These are phyloP conservation scores for Echeveria elegans DNA, from an alignment of 164 flowering plant species.

Conservation along the genomic window DNA sequence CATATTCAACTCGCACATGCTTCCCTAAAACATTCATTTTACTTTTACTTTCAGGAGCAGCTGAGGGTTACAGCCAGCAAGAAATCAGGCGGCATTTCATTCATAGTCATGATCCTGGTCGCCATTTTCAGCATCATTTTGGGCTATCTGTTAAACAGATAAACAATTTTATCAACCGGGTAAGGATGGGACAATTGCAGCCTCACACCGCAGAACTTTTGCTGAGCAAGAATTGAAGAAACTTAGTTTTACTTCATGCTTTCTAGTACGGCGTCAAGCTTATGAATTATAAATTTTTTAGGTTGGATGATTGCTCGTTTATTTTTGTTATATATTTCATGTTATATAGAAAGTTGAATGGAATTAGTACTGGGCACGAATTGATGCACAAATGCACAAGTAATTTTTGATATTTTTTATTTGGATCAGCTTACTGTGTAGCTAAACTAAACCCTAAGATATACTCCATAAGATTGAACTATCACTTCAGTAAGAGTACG, in stretches of 20 bases:
- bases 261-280: background rate
- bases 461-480: no score
- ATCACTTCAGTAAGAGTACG: no score
- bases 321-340: background rate
- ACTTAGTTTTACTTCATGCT: background rate
- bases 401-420: no score
- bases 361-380: background rate
- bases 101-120: background rate
- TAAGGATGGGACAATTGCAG: background rate
- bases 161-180: background rate
- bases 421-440: no score
- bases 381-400: no score
- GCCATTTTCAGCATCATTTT: constrained; percentile 6
- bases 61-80: background rate
- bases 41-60: background rate
- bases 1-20: no score
- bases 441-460: no score
- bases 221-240: background rate
- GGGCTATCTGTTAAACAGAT: constrained; percentile 5
- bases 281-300: background rate
- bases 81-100: constrained; percentile 4
- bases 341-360: no score
- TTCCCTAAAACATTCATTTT: background rate
- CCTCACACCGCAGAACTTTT: background rate
- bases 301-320: background rate